A percentile compares a stretch with the other conserved stretches of the same genome.
Conservation (phyloP, 2,329 filamentous ascomycete species). For the Fusarium transvaalense region DNA sequence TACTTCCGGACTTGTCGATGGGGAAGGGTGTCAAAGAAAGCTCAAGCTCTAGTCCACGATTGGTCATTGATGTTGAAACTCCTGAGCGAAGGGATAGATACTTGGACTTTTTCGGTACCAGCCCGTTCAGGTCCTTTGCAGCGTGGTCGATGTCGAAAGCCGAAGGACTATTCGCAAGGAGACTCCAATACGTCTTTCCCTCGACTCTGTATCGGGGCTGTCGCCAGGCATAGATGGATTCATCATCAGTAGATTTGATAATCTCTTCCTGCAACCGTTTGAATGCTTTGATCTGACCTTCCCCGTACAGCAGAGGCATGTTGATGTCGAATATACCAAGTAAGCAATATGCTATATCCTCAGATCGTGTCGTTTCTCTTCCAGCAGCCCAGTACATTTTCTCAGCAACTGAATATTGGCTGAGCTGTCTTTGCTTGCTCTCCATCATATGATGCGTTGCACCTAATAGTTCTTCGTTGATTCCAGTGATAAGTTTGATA, state of each 20-base stretch:
- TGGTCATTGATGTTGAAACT: conserved; percentile 39
- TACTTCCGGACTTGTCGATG: conserved; percentile 43
- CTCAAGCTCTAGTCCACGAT: conserved; percentile 46
- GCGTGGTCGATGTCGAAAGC: conserved; percentile 44
- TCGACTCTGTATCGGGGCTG: conserved; percentile 25
- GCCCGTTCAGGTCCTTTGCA: conserved; percentile 32
- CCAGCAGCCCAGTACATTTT: conserved; percentile 51
- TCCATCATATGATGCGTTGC: conserved; percentile 21
- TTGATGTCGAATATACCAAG: conserved; percentile 52
- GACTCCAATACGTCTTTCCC: conserved; percentile 45
- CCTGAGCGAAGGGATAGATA: conserved; percentile 46
- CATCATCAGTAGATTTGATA: conserved; percentile 48
- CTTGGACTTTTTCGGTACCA: conserved; percentile 39
- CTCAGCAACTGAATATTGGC: conserved; percentile 44
- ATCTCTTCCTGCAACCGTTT: conserved; percentile 49
- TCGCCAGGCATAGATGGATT: conserved; percentile 50
- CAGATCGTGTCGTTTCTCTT: conserved; percentile 48
- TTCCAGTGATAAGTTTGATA: conserved; percentile 37
- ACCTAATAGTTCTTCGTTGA: conserved; percentile 38
- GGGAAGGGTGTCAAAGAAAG: conserved; percentile 48
- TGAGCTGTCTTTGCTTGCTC: conserved; percentile 10
- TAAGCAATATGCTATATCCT: conserved; percentile 52
- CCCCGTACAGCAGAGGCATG: conserved; percentile 53
- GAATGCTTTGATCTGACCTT: conserved; percentile 49
- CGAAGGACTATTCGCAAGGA: conserved; percentile 46